These are phyloP conservation scores for Posidonia australis DNA, from an alignment of 106 monocot genomes.

Conservation along the genomic window DNA sequence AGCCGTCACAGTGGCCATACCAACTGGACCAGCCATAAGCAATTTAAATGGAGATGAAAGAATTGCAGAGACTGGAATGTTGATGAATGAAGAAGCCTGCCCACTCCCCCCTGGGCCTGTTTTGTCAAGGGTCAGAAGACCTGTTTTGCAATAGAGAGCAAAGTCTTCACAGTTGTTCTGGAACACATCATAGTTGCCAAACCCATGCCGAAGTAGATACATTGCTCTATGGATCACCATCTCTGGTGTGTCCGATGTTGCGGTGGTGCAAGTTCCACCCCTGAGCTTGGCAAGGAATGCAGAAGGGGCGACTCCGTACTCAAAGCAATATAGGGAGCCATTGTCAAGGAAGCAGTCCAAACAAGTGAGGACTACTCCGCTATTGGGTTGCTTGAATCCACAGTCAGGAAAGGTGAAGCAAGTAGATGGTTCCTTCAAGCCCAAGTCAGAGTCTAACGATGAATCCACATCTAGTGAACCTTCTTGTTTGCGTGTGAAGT, in stretches of 20 bases:
- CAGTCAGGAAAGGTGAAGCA: slow-evolving; percentile 80
- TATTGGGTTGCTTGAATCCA: slow-evolving; percentile 65
- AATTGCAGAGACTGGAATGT: slow-evolving; percentile 62
- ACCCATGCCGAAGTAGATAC: slow-evolving; percentile 78
- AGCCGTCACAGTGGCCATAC: slow-evolving; percentile 77
- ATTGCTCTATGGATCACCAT: slow-evolving; percentile 57
- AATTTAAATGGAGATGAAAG: slow-evolving; percentile 71
- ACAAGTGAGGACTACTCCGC: slow-evolving; percentile 78
- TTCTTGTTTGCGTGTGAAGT: slow-evolving; percentile 84
- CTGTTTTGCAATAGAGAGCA: slow-evolving; percentile 91
- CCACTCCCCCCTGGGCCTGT: slow-evolving; percentile 70
- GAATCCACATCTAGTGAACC: slow-evolving; percentile 12
- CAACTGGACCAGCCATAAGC: slow-evolving; percentile 64
- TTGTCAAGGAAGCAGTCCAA: slow-evolving; percentile 78
- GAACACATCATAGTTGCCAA: slow-evolving; percentile 74
- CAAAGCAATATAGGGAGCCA: slow-evolving; percentile 62
- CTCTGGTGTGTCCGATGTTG: slow-evolving; percentile 46
- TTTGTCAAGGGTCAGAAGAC: slow-evolving; percentile 54
- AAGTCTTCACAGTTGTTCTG: slow-evolving; percentile 97
- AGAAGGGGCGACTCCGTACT: slow-evolving; percentile 58
- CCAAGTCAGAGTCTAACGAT: slow-evolving; percentile 3
- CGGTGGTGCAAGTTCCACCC: slow-evolving; percentile 80
- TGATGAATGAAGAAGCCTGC: slow-evolving; percentile 69
- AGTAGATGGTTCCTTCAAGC: slow-evolving; percentile 2
- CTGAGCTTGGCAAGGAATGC: slow-evolving; percentile 72